Evolutionary conservation across 176 grass and related monocot genomes (phyloP), one percentile per base, ranked within the genome.

Genomic region (Thinopyrum elongatum): DNA sequence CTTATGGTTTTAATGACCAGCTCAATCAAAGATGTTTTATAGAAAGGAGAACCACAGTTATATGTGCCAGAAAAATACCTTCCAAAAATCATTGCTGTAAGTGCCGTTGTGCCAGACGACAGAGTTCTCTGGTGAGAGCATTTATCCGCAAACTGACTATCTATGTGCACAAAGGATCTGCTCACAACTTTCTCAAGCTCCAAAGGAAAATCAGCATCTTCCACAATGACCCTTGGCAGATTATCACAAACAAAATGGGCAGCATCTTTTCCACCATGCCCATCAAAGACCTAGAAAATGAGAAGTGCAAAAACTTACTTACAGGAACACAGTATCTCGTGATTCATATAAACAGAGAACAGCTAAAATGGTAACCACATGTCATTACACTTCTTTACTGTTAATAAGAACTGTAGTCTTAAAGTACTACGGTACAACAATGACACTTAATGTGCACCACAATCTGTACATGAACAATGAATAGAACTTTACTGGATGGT

Each of bases 201-300:
- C 10, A 95, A 74, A 81, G 97, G 97, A 68, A 99, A 96, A 89
- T 93, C 92, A 53, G 84, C 88, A 91, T 99, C 97, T 90, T 99
- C 90, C 19, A 92, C 92, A 42, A 99, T 96, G 47, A 96, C 66
- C 80, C 92, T 96, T 59, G 94, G 97, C 68, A 99, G 87, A 82
- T 96, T 94, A 84, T 96, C 94, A 11, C 97, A 51, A 13, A 99
- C 90, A 17, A 91, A 99, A 76, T 91, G 90, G 13, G 94, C 94
- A 79, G 97, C 94, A 76, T 90, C 84, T 94, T 99, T 99, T 85
- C 97, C 97, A 86, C 94, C 97, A 21, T 99, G 97, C 27, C 97
- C 97, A 85, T 99, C 97, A 83, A 99, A 99, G 10, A 96, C 97
- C 97, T 99, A 70, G 34, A 59, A 49, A 68, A 47, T 17, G 34